Percentiles rank a stretch among this genome's conserved stretches.
Evolutionary conservation across 192 early-diverging fungal species (phyloP).

Genomic region (Mortierella antarctica): DNA sequence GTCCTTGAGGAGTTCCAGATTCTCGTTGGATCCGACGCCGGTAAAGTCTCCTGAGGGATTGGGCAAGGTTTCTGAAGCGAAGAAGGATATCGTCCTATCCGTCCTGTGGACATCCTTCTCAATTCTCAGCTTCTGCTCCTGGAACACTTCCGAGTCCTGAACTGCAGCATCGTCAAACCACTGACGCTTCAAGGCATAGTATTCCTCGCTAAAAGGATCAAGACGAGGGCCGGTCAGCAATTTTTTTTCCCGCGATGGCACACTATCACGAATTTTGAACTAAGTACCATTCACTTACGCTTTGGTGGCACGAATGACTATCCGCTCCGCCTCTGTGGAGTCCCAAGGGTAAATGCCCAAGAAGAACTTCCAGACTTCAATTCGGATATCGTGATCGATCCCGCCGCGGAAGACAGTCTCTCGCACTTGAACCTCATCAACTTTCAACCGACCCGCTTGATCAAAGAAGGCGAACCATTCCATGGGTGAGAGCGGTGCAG

Average conservation of each 20-base stretch:
- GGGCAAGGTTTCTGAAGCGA: constrained; percentile 73
- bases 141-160: constrained; percentile 64
- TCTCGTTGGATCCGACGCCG: constrained; percentile 71
- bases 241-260: not conserved
- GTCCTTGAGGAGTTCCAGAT: constrained; percentile 89
- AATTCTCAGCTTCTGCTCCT: constrained; percentile 81
- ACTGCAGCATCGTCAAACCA: constrained; percentile 73
- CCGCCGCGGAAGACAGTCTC: constrained; percentile 79
- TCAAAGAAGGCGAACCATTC: constrained; percentile 82
- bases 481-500: constrained; percentile 67
- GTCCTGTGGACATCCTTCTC: constrained; percentile 99
- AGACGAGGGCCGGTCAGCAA: not conserved
- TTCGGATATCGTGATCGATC: constrained; percentile 81
- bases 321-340: constrained; percentile 78
- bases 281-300: constrained; percentile 52
- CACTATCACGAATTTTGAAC: not conserved
- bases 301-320: constrained; percentile 59
- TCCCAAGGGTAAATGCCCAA: constrained; percentile 87
- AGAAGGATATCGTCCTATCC: constrained; percentile 88
- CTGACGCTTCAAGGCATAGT: constrained; percentile 69
- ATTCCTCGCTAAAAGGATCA: constrained; percentile 61
- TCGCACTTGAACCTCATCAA: constrained; percentile 62
- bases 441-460: constrained; percentile 57
- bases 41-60: constrained; percentile 59
- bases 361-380: constrained; percentile 92